Conservation (phyloP, 2,329 filamentous ascomycete species). For the Pseudogymnoascus sp. region DNA sequence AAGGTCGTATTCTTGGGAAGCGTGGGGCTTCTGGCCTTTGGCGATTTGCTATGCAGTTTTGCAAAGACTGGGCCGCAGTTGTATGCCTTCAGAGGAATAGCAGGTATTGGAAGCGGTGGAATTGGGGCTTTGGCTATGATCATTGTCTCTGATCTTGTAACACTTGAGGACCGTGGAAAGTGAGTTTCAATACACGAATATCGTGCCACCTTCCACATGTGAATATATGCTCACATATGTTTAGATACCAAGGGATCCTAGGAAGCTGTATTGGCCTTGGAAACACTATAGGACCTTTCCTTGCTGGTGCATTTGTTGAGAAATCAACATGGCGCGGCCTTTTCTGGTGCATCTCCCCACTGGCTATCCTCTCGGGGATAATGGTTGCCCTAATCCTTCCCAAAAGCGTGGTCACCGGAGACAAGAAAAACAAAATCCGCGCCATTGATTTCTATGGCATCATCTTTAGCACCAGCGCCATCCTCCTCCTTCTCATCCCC, state of each 20-base stretch:
- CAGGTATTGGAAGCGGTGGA: constrained; percentile 55
- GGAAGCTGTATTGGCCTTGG: constrained; percentile 35
- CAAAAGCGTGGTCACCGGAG: constrained; percentile 41
- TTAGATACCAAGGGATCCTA: constrained; percentile 35
- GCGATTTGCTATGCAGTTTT: constrained; percentile 52
- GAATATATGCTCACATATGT: background rate
- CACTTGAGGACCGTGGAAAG: constrained; percentile 50
- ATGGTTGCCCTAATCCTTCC: constrained; percentile 42
- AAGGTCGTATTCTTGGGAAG: constrained; percentile 50
- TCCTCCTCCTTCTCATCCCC: constrained; percentile 54
- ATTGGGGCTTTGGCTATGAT: constrained; percentile 53
- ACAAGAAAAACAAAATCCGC: constrained; percentile 38
- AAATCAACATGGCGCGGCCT: constrained; percentile 35
- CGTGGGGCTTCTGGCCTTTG: constrained; percentile 43
- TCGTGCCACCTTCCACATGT: background rate
- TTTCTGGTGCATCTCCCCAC: constrained; percentile 45
- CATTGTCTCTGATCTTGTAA: constrained; percentile 52
- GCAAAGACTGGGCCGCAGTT: constrained; percentile 48
- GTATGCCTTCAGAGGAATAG: constrained; percentile 51
- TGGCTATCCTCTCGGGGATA: constrained; percentile 39
- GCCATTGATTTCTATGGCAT: constrained; percentile 54
- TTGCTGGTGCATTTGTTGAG: constrained; percentile 34
- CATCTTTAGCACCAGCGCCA: constrained; percentile 43
- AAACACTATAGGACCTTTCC: constrained; percentile 36
- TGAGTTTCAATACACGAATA: constrained; percentile 23